phyloP scores from a whole-genome alignment of 129 eudicot genomes.

The Helianthus tuberosus region DNA sequence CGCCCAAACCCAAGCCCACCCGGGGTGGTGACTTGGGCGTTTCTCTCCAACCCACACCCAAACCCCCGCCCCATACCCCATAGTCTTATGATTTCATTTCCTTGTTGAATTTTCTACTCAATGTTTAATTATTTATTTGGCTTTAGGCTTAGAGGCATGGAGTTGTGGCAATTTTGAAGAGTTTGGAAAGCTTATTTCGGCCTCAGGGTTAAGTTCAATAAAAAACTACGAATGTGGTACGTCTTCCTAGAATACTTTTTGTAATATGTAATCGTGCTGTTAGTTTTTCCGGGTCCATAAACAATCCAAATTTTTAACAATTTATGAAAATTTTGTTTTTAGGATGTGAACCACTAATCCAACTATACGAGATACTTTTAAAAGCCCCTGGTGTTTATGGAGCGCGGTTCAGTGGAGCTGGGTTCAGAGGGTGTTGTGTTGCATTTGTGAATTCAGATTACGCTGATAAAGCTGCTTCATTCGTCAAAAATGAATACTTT shows the following conservation, averaged over 20 bases:
- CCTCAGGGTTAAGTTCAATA: slow-evolving; percentile 93
- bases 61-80: too few species aligned
- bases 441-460: slow-evolving; percentile 75
- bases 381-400: slow-evolving; percentile 89
- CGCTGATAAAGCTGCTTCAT: slow-evolving; percentile 70
- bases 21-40: too few species aligned
- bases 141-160: too few species aligned
- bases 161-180: too few species aligned
- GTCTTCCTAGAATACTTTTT: slow-evolving; percentile 11
- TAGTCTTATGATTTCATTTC: too few species aligned
- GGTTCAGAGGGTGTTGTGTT: slow-evolving; percentile 93
- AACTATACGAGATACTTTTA: slow-evolving; percentile 70
- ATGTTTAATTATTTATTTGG: too few species aligned
- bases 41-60: too few species aligned
- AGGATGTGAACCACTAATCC: slow-evolving; percentile 91
- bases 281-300: background rate
- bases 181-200: slow-evolving; percentile 82
- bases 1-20: too few species aligned
- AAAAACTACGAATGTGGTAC: slow-evolving; percentile 89
- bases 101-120: too few species aligned
- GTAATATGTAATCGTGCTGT: too few species aligned
- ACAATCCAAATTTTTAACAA: too few species aligned
- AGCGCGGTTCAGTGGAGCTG: slow-evolving; percentile 97
- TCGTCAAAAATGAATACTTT: slow-evolving; percentile 53
- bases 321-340: slow-evolving; percentile 4